These are phyloP conservation scores for Whalleya microplaca DNA, from an alignment of 2,329 filamentous ascomycete genomes.

Conservation along the genomic window DNA sequence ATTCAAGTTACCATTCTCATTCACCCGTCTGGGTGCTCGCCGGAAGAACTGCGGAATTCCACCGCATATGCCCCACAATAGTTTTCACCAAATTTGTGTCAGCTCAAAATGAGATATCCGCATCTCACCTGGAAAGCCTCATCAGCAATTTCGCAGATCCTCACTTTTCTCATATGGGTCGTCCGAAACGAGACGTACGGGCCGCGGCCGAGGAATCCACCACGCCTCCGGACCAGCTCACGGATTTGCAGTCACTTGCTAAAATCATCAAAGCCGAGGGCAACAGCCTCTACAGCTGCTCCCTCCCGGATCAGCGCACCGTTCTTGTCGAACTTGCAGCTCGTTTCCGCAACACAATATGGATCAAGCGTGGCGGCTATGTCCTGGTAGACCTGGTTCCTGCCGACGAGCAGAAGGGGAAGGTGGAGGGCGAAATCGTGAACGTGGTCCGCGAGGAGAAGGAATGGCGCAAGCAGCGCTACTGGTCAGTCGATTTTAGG, in stretches of 20 bases:
- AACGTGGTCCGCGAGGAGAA: conserved; percentile 93
- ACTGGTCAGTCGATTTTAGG: conserved; percentile 67
- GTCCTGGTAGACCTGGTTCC: conserved; percentile 76
- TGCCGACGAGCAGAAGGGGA: conserved; percentile 70
- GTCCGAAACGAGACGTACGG: conserved; percentile 75
- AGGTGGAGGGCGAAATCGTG: conserved; percentile 84
- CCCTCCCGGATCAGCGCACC: conserved; percentile 66
- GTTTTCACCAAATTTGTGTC: neutral
- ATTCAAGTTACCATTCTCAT: neutral
- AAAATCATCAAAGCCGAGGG: conserved; percentile 82
- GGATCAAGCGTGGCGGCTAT: conserved; percentile 87
- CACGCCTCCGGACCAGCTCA: conserved; percentile 62
- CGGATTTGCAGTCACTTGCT: conserved; percentile 69
- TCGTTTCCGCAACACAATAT: conserved; percentile 88
- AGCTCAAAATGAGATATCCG: neutral
- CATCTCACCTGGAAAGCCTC: neutral
- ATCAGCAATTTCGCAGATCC: neutral
- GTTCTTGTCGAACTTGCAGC: conserved; percentile 81
- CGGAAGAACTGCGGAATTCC: neutral
- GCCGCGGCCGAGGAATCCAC: conserved; percentile 75
- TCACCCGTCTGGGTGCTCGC: neutral
- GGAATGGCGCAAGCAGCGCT: conserved; percentile 84
- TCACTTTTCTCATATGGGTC: conserved; percentile 57
- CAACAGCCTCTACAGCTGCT: conserved; percentile 85
- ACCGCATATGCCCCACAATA: neutral